Conservation (phyloP, 2,329 filamentous ascomycete genomes). For the Ascochyta koolunga region DNA sequence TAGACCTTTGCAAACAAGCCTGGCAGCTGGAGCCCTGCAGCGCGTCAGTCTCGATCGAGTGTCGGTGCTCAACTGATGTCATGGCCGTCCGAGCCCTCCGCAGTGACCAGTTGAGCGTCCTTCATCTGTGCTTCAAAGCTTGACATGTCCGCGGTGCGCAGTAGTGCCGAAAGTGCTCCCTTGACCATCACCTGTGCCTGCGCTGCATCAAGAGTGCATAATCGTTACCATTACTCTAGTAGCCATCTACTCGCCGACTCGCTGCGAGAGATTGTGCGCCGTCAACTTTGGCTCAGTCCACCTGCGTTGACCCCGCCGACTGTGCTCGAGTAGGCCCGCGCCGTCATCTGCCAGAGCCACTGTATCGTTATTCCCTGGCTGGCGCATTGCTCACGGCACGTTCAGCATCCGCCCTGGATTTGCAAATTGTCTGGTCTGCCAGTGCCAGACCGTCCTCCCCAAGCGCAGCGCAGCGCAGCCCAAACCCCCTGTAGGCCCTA, state of each 20-base stretch:
- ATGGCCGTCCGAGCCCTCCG: slow-evolving; percentile 27
- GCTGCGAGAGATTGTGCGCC: slow-evolving; percentile 11
- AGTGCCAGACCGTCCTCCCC: not conserved
- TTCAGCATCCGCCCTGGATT: slow-evolving; percentile 24
- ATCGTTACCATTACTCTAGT: slow-evolving; percentile 10
- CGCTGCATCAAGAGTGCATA: slow-evolving; percentile 11
- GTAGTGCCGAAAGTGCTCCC: slow-evolving; percentile 17
- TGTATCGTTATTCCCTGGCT: slow-evolving; percentile 17
- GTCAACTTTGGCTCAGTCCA: not conserved
- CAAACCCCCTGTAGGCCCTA: slow-evolving; percentile 41
- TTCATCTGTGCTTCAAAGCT: slow-evolving; percentile 20
- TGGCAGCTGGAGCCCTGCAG: slow-evolving; percentile 24
- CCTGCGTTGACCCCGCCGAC: slow-evolving; percentile 24
- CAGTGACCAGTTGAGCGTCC: slow-evolving; percentile 5
- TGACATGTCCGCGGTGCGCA: slow-evolving; percentile 19
- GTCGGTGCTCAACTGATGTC: slow-evolving; percentile 35
- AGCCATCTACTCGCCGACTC: slow-evolving; percentile 14
- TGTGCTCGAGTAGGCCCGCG: slow-evolving; percentile 19
- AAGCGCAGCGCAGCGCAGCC: slow-evolving; percentile 8
- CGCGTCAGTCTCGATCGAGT: slow-evolving; percentile 25
- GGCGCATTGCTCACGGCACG: slow-evolving; percentile 19
- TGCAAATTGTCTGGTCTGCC: slow-evolving; percentile 14
- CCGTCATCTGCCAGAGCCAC: slow-evolving; percentile 35
- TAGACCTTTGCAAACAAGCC: slow-evolving; percentile 25
- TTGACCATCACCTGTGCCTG: not conserved